phyloP scores from a whole-genome alignment of 1,284 basidiomycete species.

The Cutaneotrichosporon daszewskae region DNA sequence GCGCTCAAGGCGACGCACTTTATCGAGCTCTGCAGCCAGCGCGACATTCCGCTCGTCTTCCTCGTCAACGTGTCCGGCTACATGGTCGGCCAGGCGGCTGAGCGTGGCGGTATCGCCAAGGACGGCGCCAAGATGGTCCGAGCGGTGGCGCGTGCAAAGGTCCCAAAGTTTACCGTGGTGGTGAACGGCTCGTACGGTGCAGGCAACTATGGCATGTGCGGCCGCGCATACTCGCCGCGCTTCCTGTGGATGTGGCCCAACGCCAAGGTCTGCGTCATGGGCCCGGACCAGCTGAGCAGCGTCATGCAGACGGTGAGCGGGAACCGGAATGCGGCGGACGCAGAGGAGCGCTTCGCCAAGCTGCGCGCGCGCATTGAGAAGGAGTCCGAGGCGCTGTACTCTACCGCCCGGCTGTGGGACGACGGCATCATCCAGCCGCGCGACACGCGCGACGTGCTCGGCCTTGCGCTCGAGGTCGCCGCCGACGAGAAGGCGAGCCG shows the following conservation, averaged over 20 bases:
- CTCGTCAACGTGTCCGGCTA: constrained; percentile 88
- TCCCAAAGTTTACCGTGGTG: constrained; percentile 88
- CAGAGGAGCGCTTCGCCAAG: constrained; percentile 31
- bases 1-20: constrained; percentile 92
- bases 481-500: constrained; percentile 49
- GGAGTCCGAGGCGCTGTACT: constrained; percentile 80
- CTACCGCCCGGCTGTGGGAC: constrained; percentile 85
- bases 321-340: constrained; percentile 23
- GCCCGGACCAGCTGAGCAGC: constrained; percentile 80
- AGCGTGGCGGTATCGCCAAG: constrained; percentile 91
- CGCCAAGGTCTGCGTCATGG: constrained; percentile 94
- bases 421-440: constrained; percentile 87
- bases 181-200: constrained; percentile 89
- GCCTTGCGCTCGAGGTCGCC: constrained; percentile 73
- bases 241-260: constrained; percentile 99
- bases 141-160: constrained; percentile 87
- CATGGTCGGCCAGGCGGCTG: constrained; percentile 92
- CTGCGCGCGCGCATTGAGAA: constrained; percentile 76
- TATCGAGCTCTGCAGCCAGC: constrained; percentile 88
- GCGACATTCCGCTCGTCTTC: constrained; percentile 83
- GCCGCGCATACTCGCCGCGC: constrained; percentile 83
- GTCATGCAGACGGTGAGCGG: constrained; percentile 76
- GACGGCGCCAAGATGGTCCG: constrained; percentile 98
- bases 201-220: constrained; percentile 92
- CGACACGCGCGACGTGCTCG: constrained; percentile 84